Conservation (phyloP, 257 asterid species). For the Schizonepeta tenuifolia region DNA sequence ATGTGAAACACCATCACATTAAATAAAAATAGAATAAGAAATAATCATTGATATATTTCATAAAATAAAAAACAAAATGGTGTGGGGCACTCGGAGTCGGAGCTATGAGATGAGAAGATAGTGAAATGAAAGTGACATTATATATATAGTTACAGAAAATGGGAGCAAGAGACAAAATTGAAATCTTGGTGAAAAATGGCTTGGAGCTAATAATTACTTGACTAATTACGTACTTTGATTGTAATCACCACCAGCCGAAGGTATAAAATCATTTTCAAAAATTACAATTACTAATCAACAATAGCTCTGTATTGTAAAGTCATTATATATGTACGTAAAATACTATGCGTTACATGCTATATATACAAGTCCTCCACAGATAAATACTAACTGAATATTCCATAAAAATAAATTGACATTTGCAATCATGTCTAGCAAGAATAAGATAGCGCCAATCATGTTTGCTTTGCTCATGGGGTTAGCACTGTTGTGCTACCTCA, state of each 20-base stretch:
- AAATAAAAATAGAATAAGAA: too few relatives aligned
- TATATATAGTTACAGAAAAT: neutral
- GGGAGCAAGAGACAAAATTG: too few relatives aligned
- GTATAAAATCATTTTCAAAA: neutral
- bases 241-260: neutral
- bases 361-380: neutral
- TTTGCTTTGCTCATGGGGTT: constrained; percentile 27
- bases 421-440: constrained; percentile 21
- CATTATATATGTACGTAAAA: neutral
- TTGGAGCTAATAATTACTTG: neutral
- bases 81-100: too few relatives aligned
- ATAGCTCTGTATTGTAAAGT: too few relatives aligned
- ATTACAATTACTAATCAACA: neutral
- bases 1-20: too few relatives aligned
- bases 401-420: neutral
- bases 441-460: neutral
- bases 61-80: too few relatives aligned
- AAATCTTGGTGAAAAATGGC: neutral
- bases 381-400: neutral
- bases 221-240: neutral
- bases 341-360: neutral
- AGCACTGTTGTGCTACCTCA: constrained; percentile 19
- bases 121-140: neutral
- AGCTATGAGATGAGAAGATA: too few relatives aligned
- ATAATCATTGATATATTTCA: too few relatives aligned